These are phyloP conservation scores for Pyricularia grisea DNA, from an alignment of 2,329 filamentous ascomycete genomes.

Conservation along the genomic window DNA sequence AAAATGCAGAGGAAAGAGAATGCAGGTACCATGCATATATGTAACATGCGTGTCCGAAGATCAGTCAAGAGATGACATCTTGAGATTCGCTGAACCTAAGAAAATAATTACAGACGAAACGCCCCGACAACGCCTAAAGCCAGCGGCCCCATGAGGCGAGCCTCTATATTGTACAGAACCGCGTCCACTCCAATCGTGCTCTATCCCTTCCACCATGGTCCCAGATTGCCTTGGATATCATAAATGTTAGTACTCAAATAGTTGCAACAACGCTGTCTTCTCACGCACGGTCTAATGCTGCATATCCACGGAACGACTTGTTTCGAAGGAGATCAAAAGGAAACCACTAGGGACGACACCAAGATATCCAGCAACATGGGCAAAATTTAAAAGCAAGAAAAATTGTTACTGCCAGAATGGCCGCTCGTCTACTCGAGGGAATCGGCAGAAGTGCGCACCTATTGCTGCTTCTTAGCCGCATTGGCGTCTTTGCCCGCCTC, in stretches of 20 bases:
- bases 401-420: neutral
- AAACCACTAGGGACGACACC: neutral
- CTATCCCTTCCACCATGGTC: neutral
- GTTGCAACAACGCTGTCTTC: neutral
- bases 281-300: neutral
- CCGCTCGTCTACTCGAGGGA: neutral
- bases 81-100: neutral
- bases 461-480: neutral
- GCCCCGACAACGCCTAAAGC: neutral
- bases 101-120: constrained; percentile 1
- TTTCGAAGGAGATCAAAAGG: neutral
- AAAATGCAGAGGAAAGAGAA: neutral
- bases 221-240: neutral
- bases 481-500: neutral
- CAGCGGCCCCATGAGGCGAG: neutral
- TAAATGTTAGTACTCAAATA: neutral
- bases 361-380: constrained; percentile 1
- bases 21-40: neutral
- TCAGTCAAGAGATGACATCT: neutral
- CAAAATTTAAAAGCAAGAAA: neutral
- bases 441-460: neutral
- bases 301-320: neutral
- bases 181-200: neutral
- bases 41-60: neutral
- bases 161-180: constrained; percentile 1